Evolutionary conservation across 352 stramenopile genomes (phyloP).

Genomic region (Globisporangium carolinianum): DNA sequence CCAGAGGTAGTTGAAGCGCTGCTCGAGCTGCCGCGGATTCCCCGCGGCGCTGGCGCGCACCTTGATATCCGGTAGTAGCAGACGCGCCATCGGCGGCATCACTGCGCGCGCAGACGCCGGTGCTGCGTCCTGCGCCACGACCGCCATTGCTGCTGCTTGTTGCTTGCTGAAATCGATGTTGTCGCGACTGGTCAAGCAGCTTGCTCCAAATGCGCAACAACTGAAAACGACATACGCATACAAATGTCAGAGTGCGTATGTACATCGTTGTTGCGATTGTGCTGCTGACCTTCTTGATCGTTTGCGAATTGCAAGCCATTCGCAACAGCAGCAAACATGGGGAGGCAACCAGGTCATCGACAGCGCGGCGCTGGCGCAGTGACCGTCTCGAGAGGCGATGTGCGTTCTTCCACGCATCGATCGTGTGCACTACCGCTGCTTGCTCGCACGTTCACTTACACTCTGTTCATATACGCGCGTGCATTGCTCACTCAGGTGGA

Average conservation of each 20-base stretch:
- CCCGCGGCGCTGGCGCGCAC: slow-evolving; percentile 8
- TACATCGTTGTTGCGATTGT: neutral
- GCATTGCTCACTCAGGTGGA: slow-evolving; percentile 20
- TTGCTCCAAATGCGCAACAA: too few relatives aligned
- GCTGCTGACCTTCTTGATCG: neutral
- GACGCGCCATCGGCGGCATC: neutral
- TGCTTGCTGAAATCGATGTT: neutral
- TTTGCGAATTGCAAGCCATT: neutral
- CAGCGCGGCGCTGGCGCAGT: slow-evolving; percentile 86
- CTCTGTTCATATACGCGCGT: too few relatives aligned
- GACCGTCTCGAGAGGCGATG: slow-evolving; percentile 73
- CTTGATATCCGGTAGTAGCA: slow-evolving; percentile 11
- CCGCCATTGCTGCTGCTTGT: neutral
- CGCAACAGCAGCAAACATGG: slow-evolving; percentile 1
- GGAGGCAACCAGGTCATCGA: slow-evolving; percentile 48
- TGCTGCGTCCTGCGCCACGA: neutral
- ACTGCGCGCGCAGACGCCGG: neutral
- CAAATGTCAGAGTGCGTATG: too few relatives aligned
- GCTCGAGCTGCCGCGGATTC: slow-evolving; percentile 53
- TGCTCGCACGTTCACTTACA: too few relatives aligned
- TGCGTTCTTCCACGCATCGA: slow-evolving; percentile 10
- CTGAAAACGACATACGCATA: too few relatives aligned
- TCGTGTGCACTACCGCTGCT: too few relatives aligned
- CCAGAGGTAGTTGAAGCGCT: slow-evolving; percentile 68
- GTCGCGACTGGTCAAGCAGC: neutral